Conservation (phyloP, 1,139 yeast species). For the Meyerozyma carpophila region DNA sequence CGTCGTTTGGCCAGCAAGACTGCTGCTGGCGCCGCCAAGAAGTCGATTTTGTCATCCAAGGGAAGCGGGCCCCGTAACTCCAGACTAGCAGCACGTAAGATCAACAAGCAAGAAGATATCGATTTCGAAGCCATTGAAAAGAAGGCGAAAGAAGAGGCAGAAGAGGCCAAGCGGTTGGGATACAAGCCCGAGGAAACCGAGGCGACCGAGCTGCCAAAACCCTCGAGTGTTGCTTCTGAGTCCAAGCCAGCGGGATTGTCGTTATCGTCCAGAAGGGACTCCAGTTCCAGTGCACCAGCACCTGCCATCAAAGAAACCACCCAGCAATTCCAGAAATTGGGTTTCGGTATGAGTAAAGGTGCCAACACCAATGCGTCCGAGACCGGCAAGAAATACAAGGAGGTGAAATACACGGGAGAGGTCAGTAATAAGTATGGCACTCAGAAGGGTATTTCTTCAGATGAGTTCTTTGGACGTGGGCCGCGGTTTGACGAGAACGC, state of each 20-base stretch:
- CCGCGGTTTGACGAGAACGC: conserved; percentile 70
- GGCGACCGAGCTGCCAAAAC: neutral
- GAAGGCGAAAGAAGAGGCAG: conserved; percentile 79
- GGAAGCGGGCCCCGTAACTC: conserved; percentile 50
- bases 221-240: conserved; percentile 6
- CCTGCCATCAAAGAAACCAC: conserved; percentile 52
- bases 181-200: conserved; percentile 50
- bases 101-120: conserved; percentile 54
- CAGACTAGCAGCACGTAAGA: conserved; percentile 48
- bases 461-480: conserved; percentile 89
- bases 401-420: conserved; percentile 61
- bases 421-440: conserved; percentile 74
- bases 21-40: conserved; percentile 24
- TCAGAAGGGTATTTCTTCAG: conserved; percentile 94
- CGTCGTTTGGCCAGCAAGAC: conserved; percentile 11
- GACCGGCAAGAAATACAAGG: conserved; percentile 38
- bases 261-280: conserved; percentile 9
- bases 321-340: conserved; percentile 71
- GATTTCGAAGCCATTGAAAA: conserved; percentile 91
- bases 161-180: conserved; percentile 66
- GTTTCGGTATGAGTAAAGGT: conserved; percentile 75
- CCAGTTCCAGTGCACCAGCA: conserved; percentile 17
- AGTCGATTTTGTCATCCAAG: conserved; percentile 35
- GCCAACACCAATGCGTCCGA: conserved; percentile 27
- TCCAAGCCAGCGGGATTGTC: conserved; percentile 7